These are phyloP conservation scores for Phytophthora litchii DNA, from an alignment of 352 stramenopile genomes.

Conservation along the genomic window DNA sequence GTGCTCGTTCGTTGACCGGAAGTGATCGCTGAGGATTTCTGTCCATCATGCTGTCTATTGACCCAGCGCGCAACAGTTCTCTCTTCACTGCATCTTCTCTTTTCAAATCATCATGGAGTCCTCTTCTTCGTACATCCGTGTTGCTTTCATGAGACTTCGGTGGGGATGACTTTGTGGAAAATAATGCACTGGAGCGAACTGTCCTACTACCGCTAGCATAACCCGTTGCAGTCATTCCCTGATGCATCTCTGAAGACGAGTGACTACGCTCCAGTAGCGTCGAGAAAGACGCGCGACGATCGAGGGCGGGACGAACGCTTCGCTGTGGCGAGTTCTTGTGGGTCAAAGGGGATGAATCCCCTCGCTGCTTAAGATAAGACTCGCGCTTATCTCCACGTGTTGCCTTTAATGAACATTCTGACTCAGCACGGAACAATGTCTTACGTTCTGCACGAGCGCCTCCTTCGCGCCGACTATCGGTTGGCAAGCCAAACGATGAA, in stretches of 20 bases:
- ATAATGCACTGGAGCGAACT: constrained; percentile 16
- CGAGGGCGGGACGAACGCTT: constrained; percentile 36
- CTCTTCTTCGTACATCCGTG: constrained; percentile 21
- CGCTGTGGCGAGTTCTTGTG: constrained; percentile 25
- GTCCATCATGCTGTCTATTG: constrained; percentile 31
- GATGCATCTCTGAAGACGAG: constrained; percentile 11
- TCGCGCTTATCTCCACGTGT: constrained; percentile 28
- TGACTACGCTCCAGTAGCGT: constrained; percentile 21
- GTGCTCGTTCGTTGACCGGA: constrained; percentile 12
- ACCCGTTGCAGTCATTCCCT: constrained; percentile 10
- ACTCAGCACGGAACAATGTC: constrained; percentile 1
- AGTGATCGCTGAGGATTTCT: constrained; percentile 16
- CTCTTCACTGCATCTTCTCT: constrained; percentile 28
- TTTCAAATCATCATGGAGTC: constrained; percentile 24
- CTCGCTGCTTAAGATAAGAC: constrained; percentile 19
- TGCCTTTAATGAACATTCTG: constrained; percentile 4
- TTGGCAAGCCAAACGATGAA: constrained; percentile 29
- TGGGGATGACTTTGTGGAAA: constrained; percentile 8
- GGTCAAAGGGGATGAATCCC: constrained; percentile 5
- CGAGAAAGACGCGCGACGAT: constrained; percentile 59
- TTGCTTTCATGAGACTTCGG: constrained; percentile 20
- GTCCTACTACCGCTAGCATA: constrained; percentile 26
- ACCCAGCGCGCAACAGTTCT: constrained; percentile 32
- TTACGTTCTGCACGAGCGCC: constrained; percentile 13
- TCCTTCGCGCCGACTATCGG: constrained; percentile 9